Evolutionary conservation across 768 basidiomycete species (phyloP), one percentile per base, ranked within the genome.

Genomic region (Mycena venus): DNA sequence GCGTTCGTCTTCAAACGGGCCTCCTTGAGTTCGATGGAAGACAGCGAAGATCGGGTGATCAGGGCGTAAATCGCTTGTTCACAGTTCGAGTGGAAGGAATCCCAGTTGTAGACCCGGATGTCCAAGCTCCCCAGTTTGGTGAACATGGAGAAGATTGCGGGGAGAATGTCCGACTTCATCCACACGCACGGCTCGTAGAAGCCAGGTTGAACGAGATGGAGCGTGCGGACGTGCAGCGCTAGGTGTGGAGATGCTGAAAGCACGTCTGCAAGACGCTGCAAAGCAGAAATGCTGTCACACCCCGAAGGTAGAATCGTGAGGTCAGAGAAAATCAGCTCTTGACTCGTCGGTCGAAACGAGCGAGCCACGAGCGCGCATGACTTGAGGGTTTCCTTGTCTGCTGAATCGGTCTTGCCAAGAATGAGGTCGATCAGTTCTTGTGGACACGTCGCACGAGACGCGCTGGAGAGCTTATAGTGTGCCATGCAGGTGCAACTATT

Each of bases 121-220:
- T 44, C n/a, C 55, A 68, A 38, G 31, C 29, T 58, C 38, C n/a
- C 31, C 38, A 68, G 55, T 27, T 40, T 19, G 53, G 51, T 56
- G 34, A 67, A 29, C 14, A 42, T 7, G 59, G 68, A 47, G 47
- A 69, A 59, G 58, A 69, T 61, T 9, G 11, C 8, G 47, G 68
- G 68, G 68, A 69, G 58, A 38, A 69, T 61, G 59, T 31, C 53
- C 59, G 60, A 61, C 60, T 70, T n/a, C 68, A 62, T 70, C 68
- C 68, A 70, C 34, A 32, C 34, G 27, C 68, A 70, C 25, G 59
- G 49, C 60, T 70, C 7, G 42, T 70, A 21, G 15, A 61, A n/a
- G 44, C 27, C 27, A 40, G 60, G 60, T 62, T 70, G 68, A 38
- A 70, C 34, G 27, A 70, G 68, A n/a, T 55, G 49, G 32, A 70